Evolutionary conservation across 495 filamentous ascomycete species (phyloP), one percentile per base, ranked within the genome.

Genomic region (Trichoderma asperelloides): DNA sequence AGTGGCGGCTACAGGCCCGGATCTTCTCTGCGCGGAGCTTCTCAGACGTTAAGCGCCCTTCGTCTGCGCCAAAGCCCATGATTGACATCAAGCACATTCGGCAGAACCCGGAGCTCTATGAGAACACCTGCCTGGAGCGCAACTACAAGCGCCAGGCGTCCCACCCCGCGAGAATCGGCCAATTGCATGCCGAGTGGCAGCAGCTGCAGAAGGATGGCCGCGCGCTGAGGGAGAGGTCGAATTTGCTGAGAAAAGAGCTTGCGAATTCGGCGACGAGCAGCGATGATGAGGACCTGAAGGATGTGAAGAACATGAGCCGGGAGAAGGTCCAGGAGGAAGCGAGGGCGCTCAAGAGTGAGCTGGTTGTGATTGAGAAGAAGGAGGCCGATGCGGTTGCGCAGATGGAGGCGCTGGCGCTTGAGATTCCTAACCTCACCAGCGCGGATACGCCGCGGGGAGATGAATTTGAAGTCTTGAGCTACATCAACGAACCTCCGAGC

Each of bases 71-170:
- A 8, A 96, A 92, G 72, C 84, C 90, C 9, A 81, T 79, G 23
- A 83, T 93, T 63, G 88, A 97, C 76, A 81, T 96, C 75, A 96
- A 91, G 74, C 88, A 93, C 77, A 96, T 98, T 76, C 91, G 92
- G 64, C 83, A 90, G 66, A 90, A 94, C 76, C 84, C 86, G 49
- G 84, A 87, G 30, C 81, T 95, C 55, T 89, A 97, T 81, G 79
- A 86, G 68, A 80, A 89, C 67, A 98, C 96, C 74, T 96, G 91
- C 75, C 69, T 89, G 66, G 87, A 92, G 64, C 86, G 95, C 65
- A 97, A 97, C 75, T 97, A 97, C 77, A 78, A 84, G 64, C 72
- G 81, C 16, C 87, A 91, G 68, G 81, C 86, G 16, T 71, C 80
- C 2, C 85, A 89, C 70, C 89, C 94, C 1, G 79, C 79, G 39